phyloP scores from a whole-genome alignment of 148 eudicot genomes.

The Selenicereus undatus region DNA sequence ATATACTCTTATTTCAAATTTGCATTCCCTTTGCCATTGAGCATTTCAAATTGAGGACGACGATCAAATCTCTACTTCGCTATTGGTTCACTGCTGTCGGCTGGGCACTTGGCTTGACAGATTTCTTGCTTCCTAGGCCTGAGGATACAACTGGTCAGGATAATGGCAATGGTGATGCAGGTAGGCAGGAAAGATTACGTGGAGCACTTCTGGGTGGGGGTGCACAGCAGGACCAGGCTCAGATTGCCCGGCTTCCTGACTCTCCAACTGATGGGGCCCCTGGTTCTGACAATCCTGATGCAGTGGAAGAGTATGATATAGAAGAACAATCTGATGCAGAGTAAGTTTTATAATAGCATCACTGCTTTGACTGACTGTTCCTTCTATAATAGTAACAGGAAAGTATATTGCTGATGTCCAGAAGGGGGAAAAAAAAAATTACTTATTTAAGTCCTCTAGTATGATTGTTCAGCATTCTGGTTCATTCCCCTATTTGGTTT shows the following conservation, averaged over 20 bases:
- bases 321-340: slow-evolving; percentile 80
- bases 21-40: slow-evolving; percentile 98
- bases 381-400: neutral
- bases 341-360: slow-evolving; percentile 48
- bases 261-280: slow-evolving; percentile 45
- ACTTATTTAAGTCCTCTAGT: neutral
- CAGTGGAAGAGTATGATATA: slow-evolving; percentile 53
- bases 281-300: slow-evolving; percentile 34
- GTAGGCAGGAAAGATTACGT: slow-evolving; percentile 62
- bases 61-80: slow-evolving; percentile 83
- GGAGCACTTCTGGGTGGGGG: slow-evolving; percentile 41
- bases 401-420: neutral
- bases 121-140: slow-evolving; percentile 71
- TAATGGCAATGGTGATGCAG: slow-evolving; percentile 64
- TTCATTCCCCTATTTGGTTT: neutral
- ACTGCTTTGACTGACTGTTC: neutral
- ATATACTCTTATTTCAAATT: slow-evolving; percentile 92
- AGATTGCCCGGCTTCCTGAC: slow-evolving; percentile 40
- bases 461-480: neutral
- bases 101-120: slow-evolving; percentile 85
- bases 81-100: slow-evolving; percentile 95
- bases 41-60: slow-evolving; percentile 81
- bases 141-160: slow-evolving; percentile 69
- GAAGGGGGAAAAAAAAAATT: neutral
- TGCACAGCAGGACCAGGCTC: slow-evolving; percentile 52